Conservation (phyloP, 2,329 filamentous ascomycete genomes). For the Alternaria gaisen region DNA sequence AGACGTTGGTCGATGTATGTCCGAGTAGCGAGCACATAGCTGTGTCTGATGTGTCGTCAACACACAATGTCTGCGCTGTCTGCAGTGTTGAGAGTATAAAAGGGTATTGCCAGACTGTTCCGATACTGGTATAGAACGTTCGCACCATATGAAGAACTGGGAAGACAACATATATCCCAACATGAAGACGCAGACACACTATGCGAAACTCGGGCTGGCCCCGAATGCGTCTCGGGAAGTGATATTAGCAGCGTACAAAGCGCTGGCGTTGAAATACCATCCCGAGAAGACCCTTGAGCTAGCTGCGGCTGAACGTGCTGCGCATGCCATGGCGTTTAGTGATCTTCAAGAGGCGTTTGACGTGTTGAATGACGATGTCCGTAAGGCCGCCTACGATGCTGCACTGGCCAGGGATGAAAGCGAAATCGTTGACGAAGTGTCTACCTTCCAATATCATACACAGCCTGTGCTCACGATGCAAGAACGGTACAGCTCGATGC, state of each 20-base stretch:
- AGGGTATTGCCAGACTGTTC: slow-evolving; percentile 1
- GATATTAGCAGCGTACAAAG: slow-evolving; percentile 33
- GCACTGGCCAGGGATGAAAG: slow-evolving; percentile 17
- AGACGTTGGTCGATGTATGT: neutral
- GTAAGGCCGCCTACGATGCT: slow-evolving; percentile 27
- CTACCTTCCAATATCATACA: slow-evolving; percentile 12
- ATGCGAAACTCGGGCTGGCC: slow-evolving; percentile 27
- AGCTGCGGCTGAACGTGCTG: slow-evolving; percentile 15
- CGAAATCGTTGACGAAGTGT: slow-evolving; percentile 1
- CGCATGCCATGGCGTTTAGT: slow-evolving; percentile 16
- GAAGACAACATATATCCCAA: neutral
- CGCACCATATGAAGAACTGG: neutral
- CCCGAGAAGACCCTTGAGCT: slow-evolving; percentile 26
- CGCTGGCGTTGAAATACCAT: slow-evolving; percentile 24
- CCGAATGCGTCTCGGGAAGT: slow-evolving; percentile 21
- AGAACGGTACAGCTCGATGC: slow-evolving; percentile 23
- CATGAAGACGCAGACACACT: slow-evolving; percentile 22
- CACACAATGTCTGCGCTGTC: slow-evolving; percentile 13
- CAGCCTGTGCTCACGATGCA: slow-evolving; percentile 17
- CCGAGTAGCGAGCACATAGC: neutral
- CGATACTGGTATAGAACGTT: neutral
- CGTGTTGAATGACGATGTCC: slow-evolving; percentile 23
- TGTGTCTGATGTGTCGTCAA: slow-evolving; percentile 13
- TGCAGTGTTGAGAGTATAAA: neutral
- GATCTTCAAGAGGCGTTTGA: slow-evolving; percentile 28